These are phyloP conservation scores for Fusarium continuum DNA, from an alignment of 2,329 filamentous ascomycete genomes.

Conservation along the genomic window DNA sequence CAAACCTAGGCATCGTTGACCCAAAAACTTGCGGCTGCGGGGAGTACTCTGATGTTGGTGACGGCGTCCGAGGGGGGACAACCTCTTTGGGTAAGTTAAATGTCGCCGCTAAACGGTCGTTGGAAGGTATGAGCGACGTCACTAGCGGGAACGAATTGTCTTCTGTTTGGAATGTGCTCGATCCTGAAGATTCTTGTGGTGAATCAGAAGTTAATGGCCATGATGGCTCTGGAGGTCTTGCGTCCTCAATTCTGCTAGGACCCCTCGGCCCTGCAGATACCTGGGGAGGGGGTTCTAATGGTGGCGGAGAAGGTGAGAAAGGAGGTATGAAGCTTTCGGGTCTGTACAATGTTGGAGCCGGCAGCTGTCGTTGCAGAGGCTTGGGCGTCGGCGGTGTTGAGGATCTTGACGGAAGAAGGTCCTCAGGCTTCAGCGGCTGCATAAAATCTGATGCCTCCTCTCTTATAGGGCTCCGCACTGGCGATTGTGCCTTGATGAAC, in stretches of 20 bases:
- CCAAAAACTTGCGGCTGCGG: not conserved
- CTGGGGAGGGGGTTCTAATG: not conserved
- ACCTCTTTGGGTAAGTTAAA: constrained; percentile 11
- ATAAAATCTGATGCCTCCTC: constrained; percentile 14
- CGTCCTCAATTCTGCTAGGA: not conserved
- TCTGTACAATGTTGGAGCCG: constrained; percentile 5
- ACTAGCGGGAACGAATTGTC: constrained; percentile 2
- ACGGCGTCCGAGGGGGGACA: constrained; percentile 14
- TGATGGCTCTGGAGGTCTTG: constrained; percentile 3
- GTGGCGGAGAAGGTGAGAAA: constrained; percentile 5
- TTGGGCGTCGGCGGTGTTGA: constrained; percentile 19
- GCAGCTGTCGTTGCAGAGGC: constrained; percentile 2
- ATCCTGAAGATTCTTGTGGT: constrained; percentile 18
- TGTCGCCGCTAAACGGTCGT: not conserved
- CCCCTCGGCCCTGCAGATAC: not conserved
- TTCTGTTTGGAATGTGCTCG: constrained; percentile 18
- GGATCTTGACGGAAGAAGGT: constrained; percentile 8
- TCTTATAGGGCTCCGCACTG: constrained; percentile 1
- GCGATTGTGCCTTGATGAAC: constrained; percentile 15
- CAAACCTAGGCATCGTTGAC: constrained; percentile 12
- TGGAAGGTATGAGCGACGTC: not conserved
- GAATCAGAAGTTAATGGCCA: constrained; percentile 25
- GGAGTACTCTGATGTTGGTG: constrained; percentile 10
- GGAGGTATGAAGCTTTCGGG: constrained; percentile 16
- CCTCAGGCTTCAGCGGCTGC: constrained; percentile 11